phyloP scores from a whole-genome alignment of 805 yeast species.

The Millerago galiae region DNA sequence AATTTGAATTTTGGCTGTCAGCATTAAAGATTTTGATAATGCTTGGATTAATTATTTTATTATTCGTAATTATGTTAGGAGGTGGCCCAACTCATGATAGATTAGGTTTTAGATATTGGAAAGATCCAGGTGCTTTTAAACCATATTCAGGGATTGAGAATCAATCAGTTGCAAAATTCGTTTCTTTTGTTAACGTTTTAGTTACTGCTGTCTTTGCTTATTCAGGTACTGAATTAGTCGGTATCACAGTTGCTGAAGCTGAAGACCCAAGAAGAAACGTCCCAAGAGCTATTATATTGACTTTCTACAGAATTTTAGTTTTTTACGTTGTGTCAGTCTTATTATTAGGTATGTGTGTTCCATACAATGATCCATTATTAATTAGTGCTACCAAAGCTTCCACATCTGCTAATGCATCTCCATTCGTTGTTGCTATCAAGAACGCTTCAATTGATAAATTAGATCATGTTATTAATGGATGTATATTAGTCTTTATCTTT shows the following conservation, averaged over 20 bases:
- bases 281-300: conserved; percentile 65
- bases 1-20: conserved; percentile 46
- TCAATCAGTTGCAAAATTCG: conserved; percentile 49
- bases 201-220: conserved; percentile 66
- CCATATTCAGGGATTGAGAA: conserved; percentile 36
- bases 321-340: conserved; percentile 59
- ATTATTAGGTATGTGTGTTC: conserved; percentile 62
- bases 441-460: conserved; percentile 58
- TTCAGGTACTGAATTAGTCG: conserved; percentile 64
- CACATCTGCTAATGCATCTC: conserved; percentile 69
- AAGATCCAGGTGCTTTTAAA: conserved; percentile 59
- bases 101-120: conserved; percentile 67
- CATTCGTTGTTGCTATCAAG: conserved; percentile 77
- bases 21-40: conserved; percentile 47
- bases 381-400: conserved; percentile 39
- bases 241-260: conserved; percentile 70
- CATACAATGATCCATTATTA: conserved; percentile 47
- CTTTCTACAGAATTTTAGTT: conserved; percentile 60
- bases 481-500: conserved; percentile 69
- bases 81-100: conserved; percentile 75
- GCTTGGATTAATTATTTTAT: conserved; percentile 54
- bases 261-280: conserved; percentile 61
- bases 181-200: conserved; percentile 54
- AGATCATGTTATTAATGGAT: conserved; percentile 72
- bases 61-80: conserved; percentile 64